Evolutionary conservation across 129 eudicot genomes (phyloP).

Genomic region (Arctium minus): DNA sequence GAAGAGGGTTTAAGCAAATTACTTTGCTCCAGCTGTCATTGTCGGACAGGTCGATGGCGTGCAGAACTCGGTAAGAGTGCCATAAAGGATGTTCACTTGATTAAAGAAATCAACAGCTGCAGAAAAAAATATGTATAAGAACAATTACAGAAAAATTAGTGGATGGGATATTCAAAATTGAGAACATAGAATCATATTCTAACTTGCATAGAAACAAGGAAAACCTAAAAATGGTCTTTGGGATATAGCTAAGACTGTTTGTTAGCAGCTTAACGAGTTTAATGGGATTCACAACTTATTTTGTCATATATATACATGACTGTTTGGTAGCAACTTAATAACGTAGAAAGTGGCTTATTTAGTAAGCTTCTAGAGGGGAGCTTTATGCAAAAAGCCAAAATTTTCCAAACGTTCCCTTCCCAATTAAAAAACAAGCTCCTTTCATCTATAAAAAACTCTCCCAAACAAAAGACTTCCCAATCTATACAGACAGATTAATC

Average conservation of each 20-base stretch:
- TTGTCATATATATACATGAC: too few relatives aligned
- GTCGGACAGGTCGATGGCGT: conserved; percentile 57
- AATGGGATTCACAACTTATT: too few relatives aligned
- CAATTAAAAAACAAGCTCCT: too few relatives aligned
- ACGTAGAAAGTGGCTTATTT: too few relatives aligned
- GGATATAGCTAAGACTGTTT: neutral
- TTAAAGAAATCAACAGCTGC: conserved; percentile 74
- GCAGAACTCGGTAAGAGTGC: conserved; percentile 66
- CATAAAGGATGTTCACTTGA: conserved; percentile 67
- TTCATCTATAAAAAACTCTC: too few relatives aligned
- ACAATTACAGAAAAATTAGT: neutral
- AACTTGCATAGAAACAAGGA: neutral
- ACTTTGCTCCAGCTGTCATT: conserved; percentile 74
- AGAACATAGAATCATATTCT: neutral
- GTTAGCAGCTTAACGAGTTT: too few relatives aligned
- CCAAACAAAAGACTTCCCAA: too few relatives aligned
- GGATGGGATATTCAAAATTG: neutral
- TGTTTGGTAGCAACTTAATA: too few relatives aligned
- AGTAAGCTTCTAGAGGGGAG: too few relatives aligned
- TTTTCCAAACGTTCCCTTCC: too few relatives aligned
- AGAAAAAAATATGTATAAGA: neutral
- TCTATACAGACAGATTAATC: too few relatives aligned
- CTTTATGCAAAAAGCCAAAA: too few relatives aligned
- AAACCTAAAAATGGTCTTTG: neutral
- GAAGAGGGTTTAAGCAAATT: conserved; percentile 27